A percentile compares a stretch with the other conserved stretches of the same genome.
Evolutionary conservation across 148 eudicot species (phyloP).

Genomic region (Chenopodium formosanum): DNA sequence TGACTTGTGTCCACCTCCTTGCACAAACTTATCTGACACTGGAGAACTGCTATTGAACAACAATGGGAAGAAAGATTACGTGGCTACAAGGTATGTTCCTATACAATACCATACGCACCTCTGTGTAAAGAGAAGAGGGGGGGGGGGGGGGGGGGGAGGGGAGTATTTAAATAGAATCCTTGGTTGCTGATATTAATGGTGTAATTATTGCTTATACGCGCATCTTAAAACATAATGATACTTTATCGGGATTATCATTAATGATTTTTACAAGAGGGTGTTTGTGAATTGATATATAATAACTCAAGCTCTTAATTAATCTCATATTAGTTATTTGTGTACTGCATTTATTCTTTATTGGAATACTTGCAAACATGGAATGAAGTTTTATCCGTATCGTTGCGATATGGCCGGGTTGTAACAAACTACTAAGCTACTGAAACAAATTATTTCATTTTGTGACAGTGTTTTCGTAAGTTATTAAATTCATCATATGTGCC

Average conservation of each 20-base stretch:
- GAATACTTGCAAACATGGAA: no score
- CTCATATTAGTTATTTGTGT: background rate
- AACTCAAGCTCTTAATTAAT: background rate
- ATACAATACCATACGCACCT: background rate
- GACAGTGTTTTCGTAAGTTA: no score
- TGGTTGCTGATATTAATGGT: background rate
- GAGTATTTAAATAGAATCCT: no score
- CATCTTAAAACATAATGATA: background rate
- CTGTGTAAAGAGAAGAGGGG: background rate
- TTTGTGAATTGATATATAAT: background rate
- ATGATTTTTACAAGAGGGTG: background rate
- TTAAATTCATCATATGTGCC: no score
- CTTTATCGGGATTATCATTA: background rate
- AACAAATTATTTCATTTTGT: no score
- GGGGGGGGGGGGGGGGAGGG: no score
- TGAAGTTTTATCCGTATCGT: no score
- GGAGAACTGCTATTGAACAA: slow-evolving; percentile 20
- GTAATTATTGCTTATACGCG: background rate
- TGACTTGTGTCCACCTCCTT: slow-evolving; percentile 46
- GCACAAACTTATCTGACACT: slow-evolving; percentile 21
- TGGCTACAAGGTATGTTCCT: slow-evolving; percentile 35
- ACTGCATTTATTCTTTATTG: no score
- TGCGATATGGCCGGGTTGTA: no score
- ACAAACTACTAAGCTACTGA: no score
- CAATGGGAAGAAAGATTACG: slow-evolving; percentile 21